Evolutionary conservation across 2,329 filamentous ascomycete genomes (phyloP), one percentile per base, ranked within the genome.

Genomic region (Clarireedia paspali): DNA sequence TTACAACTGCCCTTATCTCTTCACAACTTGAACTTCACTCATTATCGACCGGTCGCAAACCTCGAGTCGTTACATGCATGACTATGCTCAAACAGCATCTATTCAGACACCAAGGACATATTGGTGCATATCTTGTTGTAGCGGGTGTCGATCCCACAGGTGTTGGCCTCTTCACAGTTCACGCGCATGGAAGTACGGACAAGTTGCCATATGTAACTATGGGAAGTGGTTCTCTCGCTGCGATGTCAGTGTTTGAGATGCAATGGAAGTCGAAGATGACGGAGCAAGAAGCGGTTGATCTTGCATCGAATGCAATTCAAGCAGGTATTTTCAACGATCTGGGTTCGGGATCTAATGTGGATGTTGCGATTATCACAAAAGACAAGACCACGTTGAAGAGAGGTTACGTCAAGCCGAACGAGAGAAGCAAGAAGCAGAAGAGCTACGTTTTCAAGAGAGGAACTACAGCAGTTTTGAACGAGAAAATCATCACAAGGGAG

Each of bases 151-250:
- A 99, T 72, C 92, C 95, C 36, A 99, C 94, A 0, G 94, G 94
- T 67, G 84, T 87, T 47, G 91, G 96, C 68, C 86, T 99, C 60
- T 99, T 95, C 80, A 99, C 95, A 62, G 94, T 99, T 45, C 94
- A 99, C 75, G 94, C 94, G 58, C 95, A 99, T 79, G 94, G 95
- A 63, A 94, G 88, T 68, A 99, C 94, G 60, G 94, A 99, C 77
- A 99, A 97, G 79, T 85, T 99, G 49, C 94, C 94, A 50, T 99
- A 99, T 73, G 95, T 99, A 64, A 99, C 95, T 63, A 99, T 99
- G 94, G 94, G 94, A 54, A 95, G 89, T 24, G 94, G 94, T 62
- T 96, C 90, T 48, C 78, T 99, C 64, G 94, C 94, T 27, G 94
- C 94, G 70, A 99, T 99, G 94, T 89, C 89, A 34, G 88, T 99